Conservation (phyloP, 1,284 basidiomycete species). For the Ganoderma sinense region DNA sequence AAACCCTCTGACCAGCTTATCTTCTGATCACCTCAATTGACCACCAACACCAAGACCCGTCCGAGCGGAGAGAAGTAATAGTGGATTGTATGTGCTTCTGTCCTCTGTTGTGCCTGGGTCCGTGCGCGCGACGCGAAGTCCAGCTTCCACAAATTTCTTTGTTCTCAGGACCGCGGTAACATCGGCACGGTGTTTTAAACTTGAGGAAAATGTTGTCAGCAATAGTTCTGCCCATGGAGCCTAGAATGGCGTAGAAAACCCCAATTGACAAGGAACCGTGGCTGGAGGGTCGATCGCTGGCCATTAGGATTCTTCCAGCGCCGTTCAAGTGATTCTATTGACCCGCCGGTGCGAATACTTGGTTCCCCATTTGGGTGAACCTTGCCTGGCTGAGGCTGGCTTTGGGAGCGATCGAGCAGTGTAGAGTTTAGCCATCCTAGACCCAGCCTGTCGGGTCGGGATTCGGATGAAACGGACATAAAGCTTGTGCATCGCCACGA, state of each 20-base stretch:
- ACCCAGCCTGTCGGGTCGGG: background rate
- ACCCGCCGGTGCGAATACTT: background rate
- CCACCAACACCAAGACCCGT: background rate
- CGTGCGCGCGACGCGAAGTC: background rate
- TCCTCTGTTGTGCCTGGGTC: background rate
- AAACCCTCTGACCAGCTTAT: background rate
- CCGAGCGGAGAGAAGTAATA: background rate
- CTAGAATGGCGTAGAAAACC: background rate
- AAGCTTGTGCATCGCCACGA: background rate
- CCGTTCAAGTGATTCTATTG: background rate
- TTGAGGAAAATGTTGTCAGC: background rate
- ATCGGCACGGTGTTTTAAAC: background rate
- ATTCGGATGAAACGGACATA: background rate
- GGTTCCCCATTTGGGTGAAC: background rate
- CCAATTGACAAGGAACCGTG: background rate
- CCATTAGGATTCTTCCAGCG: background rate
- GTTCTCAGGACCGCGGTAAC: constrained; percentile 12
- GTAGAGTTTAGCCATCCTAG: background rate
- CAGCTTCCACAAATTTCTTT: background rate
- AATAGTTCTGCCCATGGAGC: background rate
- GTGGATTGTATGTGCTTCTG: background rate
- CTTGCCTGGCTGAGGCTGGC: background rate
- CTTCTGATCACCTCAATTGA: background rate
- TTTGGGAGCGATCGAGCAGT: background rate
- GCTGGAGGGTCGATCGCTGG: background rate